phyloP scores from a whole-genome alignment of 495 filamentous ascomycete species.

The Margaritispora aquatica region DNA sequence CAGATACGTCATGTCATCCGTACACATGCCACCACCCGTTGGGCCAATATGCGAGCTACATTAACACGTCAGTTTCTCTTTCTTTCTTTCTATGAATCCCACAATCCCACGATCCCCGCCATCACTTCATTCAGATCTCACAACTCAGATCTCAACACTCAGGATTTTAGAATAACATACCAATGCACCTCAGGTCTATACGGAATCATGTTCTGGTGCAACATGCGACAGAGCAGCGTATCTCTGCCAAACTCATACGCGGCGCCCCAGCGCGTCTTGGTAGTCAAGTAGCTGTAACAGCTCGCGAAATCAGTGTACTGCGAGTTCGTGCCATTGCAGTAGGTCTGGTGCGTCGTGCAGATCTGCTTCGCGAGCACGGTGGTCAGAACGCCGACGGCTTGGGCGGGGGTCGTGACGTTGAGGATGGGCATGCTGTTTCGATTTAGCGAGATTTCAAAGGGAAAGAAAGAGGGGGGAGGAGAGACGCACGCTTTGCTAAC shows the following conservation, averaged over 20 bases:
- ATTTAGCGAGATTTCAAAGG: neutral
- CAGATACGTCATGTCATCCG: conserved; percentile 10
- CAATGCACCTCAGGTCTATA: conserved; percentile 5
- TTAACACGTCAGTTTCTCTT: too few species aligned
- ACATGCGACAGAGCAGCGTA: conserved; percentile 8
- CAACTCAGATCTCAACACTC: neutral
- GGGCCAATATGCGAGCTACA: conserved; percentile 8
- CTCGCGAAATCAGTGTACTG: neutral
- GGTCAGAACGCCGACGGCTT: conserved; percentile 5
- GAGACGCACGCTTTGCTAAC: neutral
- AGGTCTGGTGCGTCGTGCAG: conserved; percentile 1
- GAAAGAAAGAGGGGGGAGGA: neutral
- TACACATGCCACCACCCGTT: conserved; percentile 2
- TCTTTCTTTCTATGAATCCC: too few species aligned
- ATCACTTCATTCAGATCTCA: too few species aligned
- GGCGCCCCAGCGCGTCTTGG: neutral
- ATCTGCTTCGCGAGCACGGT: neutral
- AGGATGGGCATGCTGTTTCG: conserved; percentile 3
- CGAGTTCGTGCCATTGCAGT: conserved; percentile 9
- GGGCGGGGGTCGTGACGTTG: neutral
- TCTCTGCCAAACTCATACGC: conserved; percentile 12
- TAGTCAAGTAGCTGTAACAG: conserved; percentile 7
- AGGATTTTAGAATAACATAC: conserved; percentile 3
- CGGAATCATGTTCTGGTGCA: conserved; percentile 12
- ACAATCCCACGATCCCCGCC: too few species aligned